Conservation (phyloP, 2,329 filamentous ascomycete genomes). For the Exophiala viscosa region DNA sequence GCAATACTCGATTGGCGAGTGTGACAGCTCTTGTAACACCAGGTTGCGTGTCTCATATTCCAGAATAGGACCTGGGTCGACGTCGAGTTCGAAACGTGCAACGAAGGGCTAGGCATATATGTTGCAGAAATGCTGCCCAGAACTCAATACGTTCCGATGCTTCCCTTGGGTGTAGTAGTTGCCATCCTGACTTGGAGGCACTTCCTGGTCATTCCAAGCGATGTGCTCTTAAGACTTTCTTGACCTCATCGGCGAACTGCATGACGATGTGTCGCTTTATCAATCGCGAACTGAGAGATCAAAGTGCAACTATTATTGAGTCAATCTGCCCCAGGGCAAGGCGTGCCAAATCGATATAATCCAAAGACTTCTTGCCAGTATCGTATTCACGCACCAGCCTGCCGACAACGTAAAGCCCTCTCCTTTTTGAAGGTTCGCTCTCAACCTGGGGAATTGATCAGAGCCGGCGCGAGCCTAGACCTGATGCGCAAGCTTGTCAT, state of each 20-base stretch:
- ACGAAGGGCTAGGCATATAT: constrained; percentile 61
- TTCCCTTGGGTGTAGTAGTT: constrained; percentile 51
- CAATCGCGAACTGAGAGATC: neutral
- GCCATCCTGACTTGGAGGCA: constrained; percentile 42
- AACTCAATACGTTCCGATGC: constrained; percentile 71
- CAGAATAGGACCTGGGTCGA: constrained; percentile 76
- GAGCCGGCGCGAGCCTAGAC: constrained; percentile 7
- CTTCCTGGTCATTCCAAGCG: constrained; percentile 60
- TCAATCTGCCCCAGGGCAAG: neutral
- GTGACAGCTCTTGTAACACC: constrained; percentile 61
- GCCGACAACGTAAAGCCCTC: no score
- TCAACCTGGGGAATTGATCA: constrained; percentile 2
- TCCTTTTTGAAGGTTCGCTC: neutral
- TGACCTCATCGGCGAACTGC: constrained; percentile 6
- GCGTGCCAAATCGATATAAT: neutral
- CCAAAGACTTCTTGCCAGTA: constrained; percentile 1
- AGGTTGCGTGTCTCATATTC: constrained; percentile 63
- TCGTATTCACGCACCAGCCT: neutral
- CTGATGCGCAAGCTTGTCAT: no score
- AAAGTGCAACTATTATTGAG: neutral
- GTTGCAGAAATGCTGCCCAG: constrained; percentile 54
- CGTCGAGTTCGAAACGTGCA: constrained; percentile 79
- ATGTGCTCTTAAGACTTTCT: constrained; percentile 36
- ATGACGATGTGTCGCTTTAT: constrained; percentile 1
- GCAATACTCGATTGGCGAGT: constrained; percentile 61